phyloP scores from a whole-genome alignment of 345 rosid species.

The Psidium guajava region DNA sequence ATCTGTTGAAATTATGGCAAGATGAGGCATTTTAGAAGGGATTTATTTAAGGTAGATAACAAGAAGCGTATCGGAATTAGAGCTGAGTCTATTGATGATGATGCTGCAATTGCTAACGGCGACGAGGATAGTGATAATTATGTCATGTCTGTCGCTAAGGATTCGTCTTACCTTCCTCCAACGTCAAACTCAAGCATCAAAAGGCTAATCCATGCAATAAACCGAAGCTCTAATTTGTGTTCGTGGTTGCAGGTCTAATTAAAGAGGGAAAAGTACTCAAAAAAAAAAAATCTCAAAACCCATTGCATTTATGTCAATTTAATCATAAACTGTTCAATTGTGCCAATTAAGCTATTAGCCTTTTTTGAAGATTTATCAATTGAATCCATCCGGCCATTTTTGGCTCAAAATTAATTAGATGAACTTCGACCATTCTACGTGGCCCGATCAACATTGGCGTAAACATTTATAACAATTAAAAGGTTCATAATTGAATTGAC shows the following conservation, averaged over 20 bases:
- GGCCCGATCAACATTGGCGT: no score
- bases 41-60: background rate
- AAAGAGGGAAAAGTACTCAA: background rate
- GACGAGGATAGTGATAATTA: fast-evolving
- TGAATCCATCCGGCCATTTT: no score
- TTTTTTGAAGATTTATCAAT: no score
- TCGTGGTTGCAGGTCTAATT: background rate
- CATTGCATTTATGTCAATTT: no score
- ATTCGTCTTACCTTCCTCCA: background rate
- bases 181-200: background rate
- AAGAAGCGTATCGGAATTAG: background rate
- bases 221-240: background rate
- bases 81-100: background rate
- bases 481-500: no score
- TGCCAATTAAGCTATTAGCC: no score
- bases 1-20: background rate
- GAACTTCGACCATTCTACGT: no score
- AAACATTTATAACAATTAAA: no score
- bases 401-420: no score
- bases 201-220: background rate
- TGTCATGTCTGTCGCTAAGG: background rate
- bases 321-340: no score
- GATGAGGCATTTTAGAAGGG: background rate
- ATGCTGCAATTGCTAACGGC: background rate
- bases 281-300: no score